Evolutionary conservation across 352 stramenopile genomes (phyloP), one percentile per base, ranked within the genome.

Genomic region (Pythium rhizo-oryzae): DNA sequence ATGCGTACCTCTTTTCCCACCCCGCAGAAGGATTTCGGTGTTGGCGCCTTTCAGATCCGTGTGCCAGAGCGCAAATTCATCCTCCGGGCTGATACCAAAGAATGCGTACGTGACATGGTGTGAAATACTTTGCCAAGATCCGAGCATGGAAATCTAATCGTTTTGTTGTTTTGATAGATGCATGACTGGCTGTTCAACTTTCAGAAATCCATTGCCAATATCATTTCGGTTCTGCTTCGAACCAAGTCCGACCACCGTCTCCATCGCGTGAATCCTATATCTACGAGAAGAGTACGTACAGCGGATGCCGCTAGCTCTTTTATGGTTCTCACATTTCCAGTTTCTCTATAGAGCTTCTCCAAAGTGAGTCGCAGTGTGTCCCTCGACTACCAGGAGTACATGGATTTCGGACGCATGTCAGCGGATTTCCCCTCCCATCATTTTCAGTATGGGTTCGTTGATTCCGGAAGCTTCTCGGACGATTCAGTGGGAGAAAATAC

Each of bases 111-210:
- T 68, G 8, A 11, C 35, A 2, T 2, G 28, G 6, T 33, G 13
- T 41, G 35, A 41, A 3, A 15, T 15, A 41, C 35, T 8, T 16
- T 25, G n/a, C 16, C 37, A 9, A 43, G 57, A 15, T 11, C 16
- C 50, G 24, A 51, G 19, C 43, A 37, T 30, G 21, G 35, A 15
- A 41, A 41, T 11, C 12, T 41, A 41, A 41, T 8, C 35, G 6
- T 30, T 53, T 8, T 52, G 33, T 25, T 53, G n/a, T 6, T 35
- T 23, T 33, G 18, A 37, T 37, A 94, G 87, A 96, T 96, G 88
- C 85, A 94, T 59, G 84, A 94, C 62, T 96, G 88, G 88, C 71
- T 96, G 28, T 96, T 96, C 75, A 93, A 94, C 43, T 96, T 96
- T 72, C 88, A 96, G 61, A 90, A 92, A 77, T 96, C 85, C 51